These are phyloP conservation scores for Microsporum audouinii DNA, from an alignment of 2,329 filamentous ascomycete genomes.

Conservation along the genomic window DNA sequence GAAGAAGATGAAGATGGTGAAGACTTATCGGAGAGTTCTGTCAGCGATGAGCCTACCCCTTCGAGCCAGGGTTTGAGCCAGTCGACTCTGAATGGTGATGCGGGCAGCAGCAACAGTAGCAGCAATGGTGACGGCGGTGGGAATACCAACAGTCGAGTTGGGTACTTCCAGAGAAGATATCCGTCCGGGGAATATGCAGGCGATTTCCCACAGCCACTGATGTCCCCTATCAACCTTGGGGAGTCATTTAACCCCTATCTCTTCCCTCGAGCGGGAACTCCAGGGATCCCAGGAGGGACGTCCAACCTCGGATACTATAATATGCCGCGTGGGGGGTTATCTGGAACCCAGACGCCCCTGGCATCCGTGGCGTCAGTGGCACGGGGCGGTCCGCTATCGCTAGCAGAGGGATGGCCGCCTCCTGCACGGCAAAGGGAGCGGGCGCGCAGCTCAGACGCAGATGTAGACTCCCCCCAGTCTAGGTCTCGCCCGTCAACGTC, in stretches of 20 bases:
- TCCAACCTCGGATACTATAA: constrained; percentile 37
- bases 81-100: neutral
- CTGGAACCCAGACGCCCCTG: constrained; percentile 39
- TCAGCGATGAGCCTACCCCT: constrained; percentile 18
- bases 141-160: neutral
- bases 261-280: constrained; percentile 36
- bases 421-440: constrained; percentile 10
- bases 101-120: neutral
- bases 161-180: constrained; percentile 20
- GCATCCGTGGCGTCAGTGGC: constrained; percentile 38
- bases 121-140: neutral
- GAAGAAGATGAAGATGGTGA: constrained; percentile 57
- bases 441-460: constrained; percentile 21
- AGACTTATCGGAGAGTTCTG: constrained; percentile 25
- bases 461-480: constrained; percentile 27
- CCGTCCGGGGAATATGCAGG: constrained; percentile 21
- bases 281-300: constrained; percentile 39
- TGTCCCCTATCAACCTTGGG: constrained; percentile 26
- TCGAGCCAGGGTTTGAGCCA: neutral
- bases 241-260: constrained; percentile 33
- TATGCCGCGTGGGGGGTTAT: constrained; percentile 38
- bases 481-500: constrained; percentile 36
- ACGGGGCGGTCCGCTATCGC: constrained; percentile 25
- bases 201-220: constrained; percentile 23
- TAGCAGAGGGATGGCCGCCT: constrained; percentile 22